Evolutionary conservation across 345 rosid genomes (phyloP).

Genomic region (Mallotus nudiflorus): DNA sequence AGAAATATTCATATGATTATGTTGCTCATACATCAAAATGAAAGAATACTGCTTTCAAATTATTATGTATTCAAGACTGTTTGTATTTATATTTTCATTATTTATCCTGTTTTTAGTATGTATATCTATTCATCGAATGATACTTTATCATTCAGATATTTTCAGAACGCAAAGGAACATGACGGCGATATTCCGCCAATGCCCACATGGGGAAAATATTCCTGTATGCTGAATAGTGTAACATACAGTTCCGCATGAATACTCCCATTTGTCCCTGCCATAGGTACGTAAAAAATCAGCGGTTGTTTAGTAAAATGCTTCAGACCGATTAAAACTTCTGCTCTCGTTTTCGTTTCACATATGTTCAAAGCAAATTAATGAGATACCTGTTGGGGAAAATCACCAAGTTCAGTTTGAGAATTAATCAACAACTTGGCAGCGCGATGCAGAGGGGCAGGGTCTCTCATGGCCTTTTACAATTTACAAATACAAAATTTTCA

Average conservation of each 20-base stretch:
- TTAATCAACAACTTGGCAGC: conserved; percentile 18
- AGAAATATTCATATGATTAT: too few relatives aligned
- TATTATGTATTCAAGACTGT: too few relatives aligned
- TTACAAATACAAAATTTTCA: too few relatives aligned
- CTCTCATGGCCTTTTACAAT: background rate
- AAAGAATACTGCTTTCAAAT: too few relatives aligned
- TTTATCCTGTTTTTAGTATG: too few relatives aligned
- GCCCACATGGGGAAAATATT: conserved; percentile 25
- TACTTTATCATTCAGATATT: background rate
- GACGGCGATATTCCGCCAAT: conserved; percentile 7
- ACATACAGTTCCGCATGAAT: conserved; percentile 19
- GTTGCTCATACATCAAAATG: too few relatives aligned
- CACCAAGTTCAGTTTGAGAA: conserved; percentile 16
- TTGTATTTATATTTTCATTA: too few relatives aligned
- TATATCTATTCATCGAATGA: too few relatives aligned
- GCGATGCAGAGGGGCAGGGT: conserved; percentile 11
- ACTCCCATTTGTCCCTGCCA: conserved; percentile 15
- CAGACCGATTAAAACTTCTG: too few relatives aligned
- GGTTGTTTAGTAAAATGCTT: too few relatives aligned
- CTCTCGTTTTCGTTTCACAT: too few relatives aligned
- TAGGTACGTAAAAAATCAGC: background rate
- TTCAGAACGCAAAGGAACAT: background rate
- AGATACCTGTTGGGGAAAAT: conserved; percentile 25
- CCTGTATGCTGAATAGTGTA: conserved; percentile 15
- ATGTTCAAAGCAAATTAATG: too few relatives aligned